These are phyloP conservation scores for Hypoxylon fragiforme DNA, from an alignment of 495 filamentous ascomycete genomes.

Conservation along the genomic window DNA sequence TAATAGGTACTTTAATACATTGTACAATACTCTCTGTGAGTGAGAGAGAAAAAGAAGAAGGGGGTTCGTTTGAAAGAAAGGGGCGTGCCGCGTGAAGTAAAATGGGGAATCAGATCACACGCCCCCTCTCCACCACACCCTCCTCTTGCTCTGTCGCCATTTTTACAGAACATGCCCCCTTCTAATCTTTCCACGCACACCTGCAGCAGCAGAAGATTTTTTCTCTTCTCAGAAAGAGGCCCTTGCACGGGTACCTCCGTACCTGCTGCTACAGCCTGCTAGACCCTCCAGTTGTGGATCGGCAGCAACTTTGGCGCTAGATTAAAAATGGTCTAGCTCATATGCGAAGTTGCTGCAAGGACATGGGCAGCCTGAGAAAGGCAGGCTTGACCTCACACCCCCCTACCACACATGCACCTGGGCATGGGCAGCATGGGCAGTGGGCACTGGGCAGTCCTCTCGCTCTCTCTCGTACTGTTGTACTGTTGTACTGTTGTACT, in stretches of 20 bases:
- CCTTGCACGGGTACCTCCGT: constrained; percentile 27
- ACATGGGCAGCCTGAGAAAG: constrained; percentile 15
- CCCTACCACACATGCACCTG: constrained; percentile 1
- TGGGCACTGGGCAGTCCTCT: too few species aligned
- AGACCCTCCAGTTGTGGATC: constrained; percentile 29
- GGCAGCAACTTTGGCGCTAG: constrained; percentile 28
- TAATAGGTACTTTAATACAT: too few species aligned
- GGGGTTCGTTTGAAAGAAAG: constrained; percentile 25
- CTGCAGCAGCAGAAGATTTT: constrained; percentile 28
- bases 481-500: not conserved
- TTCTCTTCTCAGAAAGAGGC: constrained; percentile 24
- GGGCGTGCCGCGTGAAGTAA: constrained; percentile 17
- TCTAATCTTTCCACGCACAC: constrained; percentile 30
- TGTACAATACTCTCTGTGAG: too few species aligned
- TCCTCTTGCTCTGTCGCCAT: constrained; percentile 7
- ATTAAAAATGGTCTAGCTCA: constrained; percentile 24
- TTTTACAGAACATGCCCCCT: constrained; percentile 14
- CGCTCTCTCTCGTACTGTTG: not conserved
- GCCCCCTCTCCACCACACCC: constrained; percentile 19
- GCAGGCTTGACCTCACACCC: constrained; percentile 2
- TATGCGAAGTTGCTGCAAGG: constrained; percentile 28
- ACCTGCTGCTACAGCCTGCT: constrained; percentile 7
- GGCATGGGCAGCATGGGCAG: too few species aligned
- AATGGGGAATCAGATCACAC: constrained; percentile 31
- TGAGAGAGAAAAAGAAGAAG: too few species aligned